Evolutionary conservation across 2,329 filamentous ascomycete species (phyloP), one percentile per base, ranked within the genome.

Genomic region (Aspergillus novoparasiticus): DNA sequence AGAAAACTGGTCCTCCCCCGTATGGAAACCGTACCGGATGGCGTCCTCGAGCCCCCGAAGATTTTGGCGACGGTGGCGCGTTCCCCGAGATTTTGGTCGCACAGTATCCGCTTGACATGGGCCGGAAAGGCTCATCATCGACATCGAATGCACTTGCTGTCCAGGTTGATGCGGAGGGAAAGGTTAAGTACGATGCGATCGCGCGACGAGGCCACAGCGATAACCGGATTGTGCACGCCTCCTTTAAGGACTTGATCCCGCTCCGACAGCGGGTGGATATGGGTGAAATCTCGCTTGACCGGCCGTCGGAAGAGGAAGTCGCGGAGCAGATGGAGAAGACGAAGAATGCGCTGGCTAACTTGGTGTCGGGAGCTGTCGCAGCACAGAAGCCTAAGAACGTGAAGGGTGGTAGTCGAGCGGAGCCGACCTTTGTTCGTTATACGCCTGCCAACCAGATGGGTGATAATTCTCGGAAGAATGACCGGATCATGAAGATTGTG

Each of bases 371-470:
- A 51, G 94, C 95, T 0, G 89, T 96, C 23, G 90, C 93, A 4
- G 90, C 95, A 10, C 95, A 98, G 81, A 96, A 96, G 76, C 95
- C 95, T 2, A 99, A 99, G 83, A 97, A 93, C 70, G 89, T 98
- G 71, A 94, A 93, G 72, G 87, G 90, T 9, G 90, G 89, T n/a
- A 85, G 87, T 57, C 86, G 91, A 68, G 90, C 90, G 61, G 94
- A 97, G 63, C 89, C 95, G 6, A 98, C 94, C 0, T 99, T 93
- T 77, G 95, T 99, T 64, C 88, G 93, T 68, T 99, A 99, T 75
- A 98, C 94, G 19, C 95, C 95, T 4, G 92, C 94, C 48, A 94
- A 95, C 72, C 95, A 99, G 81, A 97, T 99, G 93, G 95, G 95
- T 14, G 92, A 93, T 76, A 87, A 83, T 28, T 88, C 87, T 45